Evolutionary conservation across 106 monocot genomes (phyloP).

Genomic region (Ottelia alismoides): DNA sequence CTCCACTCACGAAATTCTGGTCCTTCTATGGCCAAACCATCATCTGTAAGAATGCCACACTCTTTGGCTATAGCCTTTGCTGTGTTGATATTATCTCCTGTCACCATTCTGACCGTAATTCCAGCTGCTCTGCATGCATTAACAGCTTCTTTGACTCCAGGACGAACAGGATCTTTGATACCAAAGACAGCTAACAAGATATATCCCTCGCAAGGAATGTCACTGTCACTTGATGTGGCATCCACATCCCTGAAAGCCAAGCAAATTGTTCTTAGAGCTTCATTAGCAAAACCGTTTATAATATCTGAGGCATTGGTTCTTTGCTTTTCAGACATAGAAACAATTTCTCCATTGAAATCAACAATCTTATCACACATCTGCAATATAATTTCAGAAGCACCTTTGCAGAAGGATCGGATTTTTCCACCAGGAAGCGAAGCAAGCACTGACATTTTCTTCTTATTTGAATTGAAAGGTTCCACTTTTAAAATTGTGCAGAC

Average conservation of each 20-base stretch:
- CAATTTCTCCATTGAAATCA: constrained; percentile 41
- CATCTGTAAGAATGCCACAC: constrained; percentile 80
- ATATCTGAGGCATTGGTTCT: constrained; percentile 25
- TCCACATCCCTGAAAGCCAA: constrained; percentile 62
- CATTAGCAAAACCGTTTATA: constrained; percentile 62
- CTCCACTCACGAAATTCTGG: constrained; percentile 60
- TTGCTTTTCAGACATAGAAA: constrained; percentile 36
- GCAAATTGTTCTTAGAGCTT: constrained; percentile 76
- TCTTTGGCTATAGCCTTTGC: constrained; percentile 91
- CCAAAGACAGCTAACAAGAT: constrained; percentile 71
- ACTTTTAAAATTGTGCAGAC: constrained; percentile 54
- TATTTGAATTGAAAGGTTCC: constrained; percentile 83
- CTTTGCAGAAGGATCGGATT: constrained; percentile 65
- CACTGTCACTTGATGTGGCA: constrained; percentile 16
- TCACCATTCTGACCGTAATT: constrained; percentile 84
- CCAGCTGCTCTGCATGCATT: constrained; percentile 61
- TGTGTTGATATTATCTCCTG: constrained; percentile 89
- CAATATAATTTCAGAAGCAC: constrained; percentile 75
- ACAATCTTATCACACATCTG: constrained; percentile 55
- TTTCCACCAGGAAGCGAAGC: constrained; percentile 41
- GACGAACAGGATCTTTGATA: constrained; percentile 86
- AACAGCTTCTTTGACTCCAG: constrained; percentile 78
- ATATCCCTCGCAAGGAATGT: constrained; percentile 61
- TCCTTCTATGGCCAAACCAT: constrained; percentile 80
- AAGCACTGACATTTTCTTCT: constrained; percentile 81